phyloP scores from a whole-genome alignment of 2,329 filamentous ascomycete genomes.

The Dothistroma septosporum region DNA sequence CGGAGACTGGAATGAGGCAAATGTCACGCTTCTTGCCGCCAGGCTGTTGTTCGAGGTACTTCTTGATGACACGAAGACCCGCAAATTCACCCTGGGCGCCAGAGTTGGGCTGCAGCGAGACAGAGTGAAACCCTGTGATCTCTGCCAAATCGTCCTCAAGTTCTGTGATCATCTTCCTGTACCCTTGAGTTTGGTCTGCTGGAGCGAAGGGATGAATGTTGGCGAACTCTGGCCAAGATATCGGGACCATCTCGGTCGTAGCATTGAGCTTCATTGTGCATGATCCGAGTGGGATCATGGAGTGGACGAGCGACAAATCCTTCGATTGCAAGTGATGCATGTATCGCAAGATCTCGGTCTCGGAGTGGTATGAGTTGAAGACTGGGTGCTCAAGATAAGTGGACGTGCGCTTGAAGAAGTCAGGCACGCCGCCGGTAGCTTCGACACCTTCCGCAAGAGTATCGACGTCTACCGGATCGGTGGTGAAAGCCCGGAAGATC shows the following conservation, averaged over 20 bases:
- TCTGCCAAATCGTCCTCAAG: conserved; percentile 71
- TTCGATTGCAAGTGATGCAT: conserved; percentile 91
- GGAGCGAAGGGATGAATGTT: conserved; percentile 79
- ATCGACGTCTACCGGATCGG: conserved; percentile 38
- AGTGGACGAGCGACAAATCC: conserved; percentile 88
- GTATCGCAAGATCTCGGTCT: conserved; percentile 90
- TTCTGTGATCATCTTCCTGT: conserved; percentile 64
- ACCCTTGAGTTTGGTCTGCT: conserved; percentile 60
- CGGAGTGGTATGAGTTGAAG: conserved; percentile 92
- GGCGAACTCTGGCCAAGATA: conserved; percentile 71
- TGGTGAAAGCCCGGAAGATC: conserved; percentile 55
- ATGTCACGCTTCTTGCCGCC: conserved; percentile 70
- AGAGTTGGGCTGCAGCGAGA: conserved; percentile 90
- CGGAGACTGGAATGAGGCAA: conserved; percentile 90
- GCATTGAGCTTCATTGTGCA: conserved; percentile 75
- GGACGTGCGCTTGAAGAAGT: conserved; percentile 64
- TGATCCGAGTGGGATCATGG: conserved; percentile 94
- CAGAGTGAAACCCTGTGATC: conserved; percentile 86
- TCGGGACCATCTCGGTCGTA: conserved; percentile 85
- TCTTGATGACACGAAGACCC: conserved; percentile 80
- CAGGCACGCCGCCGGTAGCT: conserved; percentile 46
- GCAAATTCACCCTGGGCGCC: conserved; percentile 94
- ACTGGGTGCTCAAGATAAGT: conserved; percentile 81
- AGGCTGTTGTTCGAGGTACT: conserved; percentile 67
- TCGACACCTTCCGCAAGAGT: conserved; percentile 31